A percentile compares a stretch with the other conserved stretches of the same genome.
These are phyloP conservation scores for Golubevia sp. DNA, from an alignment of 1,284 basidiomycete genomes.

Conservation along the genomic window DNA sequence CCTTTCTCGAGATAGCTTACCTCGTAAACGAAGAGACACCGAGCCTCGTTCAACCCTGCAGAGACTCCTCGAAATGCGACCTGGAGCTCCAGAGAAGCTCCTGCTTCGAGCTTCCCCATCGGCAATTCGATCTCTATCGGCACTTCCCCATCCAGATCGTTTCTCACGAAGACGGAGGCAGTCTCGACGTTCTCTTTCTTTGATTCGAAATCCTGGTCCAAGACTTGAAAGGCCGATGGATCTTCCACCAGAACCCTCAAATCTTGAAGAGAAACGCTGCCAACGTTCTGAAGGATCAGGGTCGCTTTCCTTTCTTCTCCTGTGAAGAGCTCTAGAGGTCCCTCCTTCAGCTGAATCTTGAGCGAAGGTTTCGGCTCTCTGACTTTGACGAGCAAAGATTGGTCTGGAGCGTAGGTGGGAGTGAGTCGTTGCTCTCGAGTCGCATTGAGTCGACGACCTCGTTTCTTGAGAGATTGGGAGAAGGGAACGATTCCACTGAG, in stretches of 20 bases:
- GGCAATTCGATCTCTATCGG: conserved; percentile 5
- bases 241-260: background rate
- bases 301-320: conserved; percentile 1
- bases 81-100: background rate
- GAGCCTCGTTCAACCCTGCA: background rate
- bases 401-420: conserved; percentile 63
- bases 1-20: too few relatives aligned
- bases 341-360: conserved; percentile 23
- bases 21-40: too few relatives aligned
- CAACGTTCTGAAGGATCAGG: conserved; percentile 1
- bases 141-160: background rate
- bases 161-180: background rate
- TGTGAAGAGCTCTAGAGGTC: background rate
- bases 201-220: background rate
- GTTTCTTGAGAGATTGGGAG: conserved; percentile 60
- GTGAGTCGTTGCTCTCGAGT: conserved; percentile 62
- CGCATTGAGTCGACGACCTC: conserved; percentile 62
- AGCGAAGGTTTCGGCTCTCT: conserved; percentile 57
- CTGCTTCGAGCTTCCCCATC: background rate
- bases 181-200: background rate
- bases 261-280: conserved; percentile 1
- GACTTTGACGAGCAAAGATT: conserved; percentile 60
- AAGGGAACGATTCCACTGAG: conserved; percentile 64
- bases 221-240: background rate
- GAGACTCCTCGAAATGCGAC: background rate